Evolutionary conservation across 192 early-diverging fungal genomes (phyloP), one percentile per base, ranked within the genome.

Genomic region (Coemansia erecta): DNA sequence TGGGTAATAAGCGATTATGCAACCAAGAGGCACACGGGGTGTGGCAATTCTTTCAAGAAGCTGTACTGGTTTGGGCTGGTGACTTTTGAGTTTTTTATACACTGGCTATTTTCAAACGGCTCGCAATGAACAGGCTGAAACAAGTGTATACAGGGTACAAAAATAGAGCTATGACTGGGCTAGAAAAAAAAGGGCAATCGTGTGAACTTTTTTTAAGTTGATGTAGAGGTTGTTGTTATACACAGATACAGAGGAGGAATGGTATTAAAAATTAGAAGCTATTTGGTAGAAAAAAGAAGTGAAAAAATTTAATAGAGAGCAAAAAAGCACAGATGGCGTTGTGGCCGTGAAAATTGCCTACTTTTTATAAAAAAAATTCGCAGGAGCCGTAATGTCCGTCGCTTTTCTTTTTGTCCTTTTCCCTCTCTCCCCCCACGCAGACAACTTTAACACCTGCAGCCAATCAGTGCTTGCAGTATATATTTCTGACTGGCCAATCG

Each of bases 401-500:
- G 21, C 53, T 19, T 18, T 53, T 37, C 26, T 37, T 35, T 60
- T 51, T 61, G 40, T 52, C 31, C 37, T 53, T 61, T 61, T 40
- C 19, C 18, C 47, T 51, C 58, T 60, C 23, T 33, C 60, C 53
- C 44, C 21, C 61, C 53, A 51, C 61, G 61, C 68, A 64, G 40
- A 58, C 60, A 58, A 41, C 68, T 56, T 56, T 57, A 37, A 17
- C 53, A 45, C 47, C 21, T 61, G 59, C 63, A 57, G 69, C 63
- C 69, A 63, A 65, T 72, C 63, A 72, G 19, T 46, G 62, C 62
- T 24, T 61, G 69, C 69, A 64, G 62, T 46, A 64, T 48, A 53
- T 8, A 23, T 49, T 56, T 45, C 23, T 35, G 6, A 18, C 17
- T 31, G 26, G 61, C 70, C 70, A 72, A 72, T 72, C 63, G 50